phyloP scores from a whole-genome alignment of 169 alveolate species.

The Theileria annulata region DNA sequence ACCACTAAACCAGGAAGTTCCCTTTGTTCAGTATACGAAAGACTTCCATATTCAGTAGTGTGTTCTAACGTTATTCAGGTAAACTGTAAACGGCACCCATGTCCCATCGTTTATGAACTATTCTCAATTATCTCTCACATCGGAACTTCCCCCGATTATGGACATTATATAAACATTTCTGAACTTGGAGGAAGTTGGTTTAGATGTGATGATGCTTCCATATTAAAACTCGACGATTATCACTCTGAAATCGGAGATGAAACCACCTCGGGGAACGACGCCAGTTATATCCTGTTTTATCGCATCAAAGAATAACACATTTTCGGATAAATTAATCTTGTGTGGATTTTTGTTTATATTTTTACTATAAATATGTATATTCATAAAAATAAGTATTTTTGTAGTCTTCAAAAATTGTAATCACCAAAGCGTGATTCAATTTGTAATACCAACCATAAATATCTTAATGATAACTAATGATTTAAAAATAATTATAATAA shows the following conservation, averaged over 20 bases:
- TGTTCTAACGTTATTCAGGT: slow-evolving; percentile 20
- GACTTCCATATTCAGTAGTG: slow-evolving; percentile 47
- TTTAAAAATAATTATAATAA: too few species aligned
- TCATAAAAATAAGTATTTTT: neutral
- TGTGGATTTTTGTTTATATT: neutral
- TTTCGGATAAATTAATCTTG: neutral
- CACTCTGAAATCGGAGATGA: slow-evolving; percentile 54
- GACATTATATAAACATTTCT: slow-evolving; percentile 45
- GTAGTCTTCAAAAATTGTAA: too few species aligned
- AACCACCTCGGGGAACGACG: slow-evolving; percentile 40
- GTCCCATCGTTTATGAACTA: slow-evolving; percentile 35
- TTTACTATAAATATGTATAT: too few species aligned
- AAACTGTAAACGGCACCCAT: slow-evolving; percentile 17
- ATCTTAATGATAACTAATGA: too few species aligned
- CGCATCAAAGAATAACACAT: slow-evolving; percentile 30
- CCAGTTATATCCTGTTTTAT: slow-evolving; percentile 62
- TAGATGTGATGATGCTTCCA: slow-evolving; percentile 53
- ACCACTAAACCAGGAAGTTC: slow-evolving; percentile 15
- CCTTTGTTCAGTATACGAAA: neutral
- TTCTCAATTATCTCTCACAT: slow-evolving; percentile 56
- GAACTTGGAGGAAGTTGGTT: slow-evolving; percentile 51
- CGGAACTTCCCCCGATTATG: slow-evolving; percentile 62
- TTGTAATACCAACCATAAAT: too few species aligned
- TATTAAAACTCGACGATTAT: slow-evolving; percentile 12
- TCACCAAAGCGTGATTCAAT: neutral